Evolutionary conservation across 257 asterid species (phyloP).

Genomic region (Solanum peruvianum): DNA sequence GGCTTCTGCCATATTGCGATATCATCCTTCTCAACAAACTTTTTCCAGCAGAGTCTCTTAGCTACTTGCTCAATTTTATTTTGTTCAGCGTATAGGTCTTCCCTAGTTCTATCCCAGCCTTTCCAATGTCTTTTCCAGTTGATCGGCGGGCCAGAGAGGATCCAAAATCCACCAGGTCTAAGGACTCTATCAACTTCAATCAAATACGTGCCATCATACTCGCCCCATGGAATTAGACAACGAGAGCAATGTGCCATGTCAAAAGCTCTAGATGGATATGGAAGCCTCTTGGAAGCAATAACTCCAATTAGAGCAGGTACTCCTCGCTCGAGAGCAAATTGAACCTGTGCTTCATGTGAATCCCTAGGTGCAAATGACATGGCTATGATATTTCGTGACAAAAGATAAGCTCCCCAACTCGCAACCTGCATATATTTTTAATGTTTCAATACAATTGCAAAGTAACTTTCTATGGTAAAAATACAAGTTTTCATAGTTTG

Average conservation of each 20-base stretch:
- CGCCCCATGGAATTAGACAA: slow-evolving; percentile 91
- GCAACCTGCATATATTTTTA: slow-evolving; percentile 41
- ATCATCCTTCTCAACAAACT: slow-evolving; percentile 68
- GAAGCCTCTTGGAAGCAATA: slow-evolving; percentile 85
- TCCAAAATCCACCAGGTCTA: slow-evolving; percentile 93
- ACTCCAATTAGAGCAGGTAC: slow-evolving; percentile 92
- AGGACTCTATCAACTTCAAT: slow-evolving; percentile 70
- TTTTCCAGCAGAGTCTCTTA: slow-evolving; percentile 74
- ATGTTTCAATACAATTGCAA: too few species aligned
- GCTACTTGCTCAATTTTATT: slow-evolving; percentile 56
- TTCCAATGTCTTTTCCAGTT: slow-evolving; percentile 71
- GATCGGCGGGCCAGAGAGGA: slow-evolving; percentile 87
- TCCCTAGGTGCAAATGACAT: slow-evolving; percentile 97
- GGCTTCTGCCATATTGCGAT: slow-evolving; percentile 87
- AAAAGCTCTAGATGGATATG: slow-evolving; percentile 81
- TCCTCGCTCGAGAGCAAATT: slow-evolving; percentile 79
- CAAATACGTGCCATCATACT: slow-evolving; percentile 64
- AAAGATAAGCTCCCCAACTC: slow-evolving; percentile 88
- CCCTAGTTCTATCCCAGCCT: slow-evolving; percentile 66
- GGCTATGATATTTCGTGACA: slow-evolving; percentile 55
- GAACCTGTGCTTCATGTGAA: slow-evolving; percentile 85
- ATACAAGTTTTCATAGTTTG: not conserved
- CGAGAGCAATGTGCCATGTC: slow-evolving; percentile 96
- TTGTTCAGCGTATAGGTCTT: slow-evolving; percentile 73
- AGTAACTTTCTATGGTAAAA: not conserved